Base-by-base conservation (phyloP, 176 grass and related monocot genomes). In the Olyra latifolia region DNA sequence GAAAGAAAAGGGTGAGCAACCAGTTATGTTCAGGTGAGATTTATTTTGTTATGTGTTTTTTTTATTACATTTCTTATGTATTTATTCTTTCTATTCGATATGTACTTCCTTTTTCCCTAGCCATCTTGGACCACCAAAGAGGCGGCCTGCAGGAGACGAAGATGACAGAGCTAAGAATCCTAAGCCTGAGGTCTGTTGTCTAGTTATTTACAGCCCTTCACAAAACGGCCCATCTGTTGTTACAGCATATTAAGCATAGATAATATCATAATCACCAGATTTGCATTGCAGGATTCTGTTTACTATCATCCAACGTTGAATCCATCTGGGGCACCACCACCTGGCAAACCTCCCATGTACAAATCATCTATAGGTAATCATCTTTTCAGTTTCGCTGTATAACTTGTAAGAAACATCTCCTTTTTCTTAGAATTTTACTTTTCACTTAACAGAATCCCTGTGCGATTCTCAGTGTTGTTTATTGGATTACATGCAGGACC, bases 321-420 rank as follows among this genome's bases (percentile, higher is more conserved):
- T 69, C 93, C 93, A 89, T 93, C 91, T 49, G 93, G 93, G 57
- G 93, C 93, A 69, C 93, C 93, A 70, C 91, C 91, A 70, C 88
- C 91, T 82, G 91, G 94, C 61, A 97, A 97, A 87, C 91, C 91
- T 89, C 94, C 86, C 25, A 93, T 97, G 94, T 97, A 93, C 84
- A 93, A 91, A 78, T 91, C 94, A 55, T 91, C 94, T 41, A 91
- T 91, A 91, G 94, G 94, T 92, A 64, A 79, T 7, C 64, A 45
- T 84, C 69, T 64, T 66, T 14, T 11, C 24, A 43, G 14, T 25
- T 39, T 78, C 64, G 23, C 45, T 44, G 25, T 29, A 27, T 70
- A 64, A 59, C 64, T 57, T 64, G 23, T 23, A 55, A 62, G 9
- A 70, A 23, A 7, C 58, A 44, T 55, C 9, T 19, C 75, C 70